Base-by-base conservation (phyloP, 2,329 filamentous ascomycete species). In the Aciculosporium take region DNA sequence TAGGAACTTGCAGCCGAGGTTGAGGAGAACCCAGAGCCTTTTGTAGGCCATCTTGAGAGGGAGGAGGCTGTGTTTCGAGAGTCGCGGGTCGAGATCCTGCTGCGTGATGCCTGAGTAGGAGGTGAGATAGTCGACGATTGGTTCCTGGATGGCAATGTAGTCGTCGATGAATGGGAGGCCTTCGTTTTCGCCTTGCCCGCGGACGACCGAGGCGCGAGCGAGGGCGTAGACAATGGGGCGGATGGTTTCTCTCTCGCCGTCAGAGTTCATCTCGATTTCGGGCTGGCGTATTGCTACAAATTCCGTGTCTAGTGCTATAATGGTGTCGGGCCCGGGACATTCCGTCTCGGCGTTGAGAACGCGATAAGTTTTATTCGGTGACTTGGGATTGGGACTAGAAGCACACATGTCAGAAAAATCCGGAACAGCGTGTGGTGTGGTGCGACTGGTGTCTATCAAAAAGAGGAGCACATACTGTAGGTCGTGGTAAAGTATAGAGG, bases 1-100 rank as follows among this genome's bases (percentile, higher is more conserved):
- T 5, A 98, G 74, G 57, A 98, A 98, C 47, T 84, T 77, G 62
- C 87, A 94, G 37, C 91, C 91, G 0, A 96, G 71, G 56, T 98
- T 98, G 25, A 98, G 74, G 15, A 98, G 71, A 13, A 96, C 76
- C 93, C 93, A 98, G 24, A 98, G 77, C 60, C 95, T 95, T 64
- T 98, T 98, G 69, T 96, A 98, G 1, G 85, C 88, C 44, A 84
- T 75, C 58, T 98, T 98, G 31, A 96, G 71, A 2, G 83, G 74
- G 7, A 96, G 79, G 0, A 96, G 74, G 41, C 86, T 85, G 60
- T 94, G 89, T 41, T 72, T 75, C 33, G 83, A 84, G n/a, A 74
- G 71, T 42, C 77, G 71, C 4, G 81, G 78, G 51, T 94, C 87
- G 7, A 98, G 69, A 55, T 98, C 91, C 18, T 82, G 81, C 1